Evolutionary conservation across 768 basidiomycete species (phyloP).

Genomic region (Auricularia cornea): DNA sequence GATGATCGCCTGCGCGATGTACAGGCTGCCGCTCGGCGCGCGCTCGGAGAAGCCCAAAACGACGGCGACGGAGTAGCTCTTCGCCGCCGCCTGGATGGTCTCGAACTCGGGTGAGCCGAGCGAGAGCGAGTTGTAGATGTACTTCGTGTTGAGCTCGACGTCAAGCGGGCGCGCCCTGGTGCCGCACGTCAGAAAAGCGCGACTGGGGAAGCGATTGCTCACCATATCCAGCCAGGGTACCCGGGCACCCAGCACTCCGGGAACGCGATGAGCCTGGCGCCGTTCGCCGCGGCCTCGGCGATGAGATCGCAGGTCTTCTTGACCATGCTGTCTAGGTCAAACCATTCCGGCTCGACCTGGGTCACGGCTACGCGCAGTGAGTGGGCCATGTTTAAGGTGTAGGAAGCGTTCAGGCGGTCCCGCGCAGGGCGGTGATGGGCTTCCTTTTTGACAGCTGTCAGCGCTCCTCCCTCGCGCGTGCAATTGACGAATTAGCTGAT

Average conservation of each 20-base stretch:
- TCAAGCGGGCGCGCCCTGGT: constrained; percentile 4
- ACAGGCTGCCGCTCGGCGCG: neutral
- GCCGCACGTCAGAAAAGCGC: neutral
- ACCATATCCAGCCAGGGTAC: neutral
- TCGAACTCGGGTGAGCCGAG: constrained; percentile 2
- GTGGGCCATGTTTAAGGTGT: no score
- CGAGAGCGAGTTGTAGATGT: constrained; percentile 1
- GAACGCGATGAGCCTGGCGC: constrained; percentile 3
- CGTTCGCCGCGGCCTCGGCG: neutral
- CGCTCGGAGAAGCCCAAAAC: constrained; percentile 5
- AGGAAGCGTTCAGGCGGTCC: no score
- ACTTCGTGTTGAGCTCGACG: constrained; percentile 4
- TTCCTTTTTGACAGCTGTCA: no score
- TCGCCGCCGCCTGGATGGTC: constrained; percentile 4
- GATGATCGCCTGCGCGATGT: constrained; percentile 3
- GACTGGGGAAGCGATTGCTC: no score
- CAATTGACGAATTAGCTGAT: no score
- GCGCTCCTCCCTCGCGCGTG: no score
- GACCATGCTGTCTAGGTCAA: constrained; percentile 4
- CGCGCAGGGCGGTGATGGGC: no score
- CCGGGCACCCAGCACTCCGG: constrained; percentile 4
- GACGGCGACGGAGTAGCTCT: neutral
- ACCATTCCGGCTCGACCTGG: neutral
- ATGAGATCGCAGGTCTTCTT: constrained; percentile 4
- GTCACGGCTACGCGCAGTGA: no score